Percentiles rank a stretch among this genome's conserved stretches.
Evolutionary conservation across 768 basidiomycete species (phyloP).

Genomic region (Macrolepiota fuliginosa): DNA sequence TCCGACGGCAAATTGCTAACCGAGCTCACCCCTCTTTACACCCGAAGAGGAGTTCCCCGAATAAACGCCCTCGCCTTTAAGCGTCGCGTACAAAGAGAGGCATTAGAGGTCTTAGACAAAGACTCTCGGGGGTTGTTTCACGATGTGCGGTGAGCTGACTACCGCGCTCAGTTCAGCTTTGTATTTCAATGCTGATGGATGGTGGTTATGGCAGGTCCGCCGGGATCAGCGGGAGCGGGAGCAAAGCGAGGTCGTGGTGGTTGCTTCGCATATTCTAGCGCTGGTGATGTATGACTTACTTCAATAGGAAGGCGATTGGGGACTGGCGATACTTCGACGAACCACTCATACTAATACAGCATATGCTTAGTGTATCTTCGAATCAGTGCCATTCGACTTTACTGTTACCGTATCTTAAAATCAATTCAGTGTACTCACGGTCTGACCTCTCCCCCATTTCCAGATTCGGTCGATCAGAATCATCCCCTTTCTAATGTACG

Average conservation of each 20-base stretch:
- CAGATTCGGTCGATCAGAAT: background rate
- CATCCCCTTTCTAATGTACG: background rate
- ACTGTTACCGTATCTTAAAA: background rate
- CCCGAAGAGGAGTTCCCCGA: background rate
- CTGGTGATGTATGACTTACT: background rate
- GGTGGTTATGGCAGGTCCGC: background rate
- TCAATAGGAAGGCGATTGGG: background rate
- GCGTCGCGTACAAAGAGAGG: background rate
- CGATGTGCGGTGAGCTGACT: background rate
- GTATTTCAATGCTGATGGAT: background rate
- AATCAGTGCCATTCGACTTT: too few species aligned
- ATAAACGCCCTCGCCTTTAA: background rate
- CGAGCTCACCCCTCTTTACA: background rate
- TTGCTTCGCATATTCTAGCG: constrained; percentile 2
- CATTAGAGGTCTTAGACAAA: background rate
- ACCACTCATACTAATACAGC: background rate
- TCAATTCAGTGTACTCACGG: background rate
- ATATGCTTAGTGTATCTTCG: background rate
- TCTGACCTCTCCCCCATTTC: background rate
- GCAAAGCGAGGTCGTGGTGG: background rate
- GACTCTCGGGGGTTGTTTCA: background rate
- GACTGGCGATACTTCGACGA: background rate
- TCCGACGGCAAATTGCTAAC: background rate
- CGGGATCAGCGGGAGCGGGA: background rate
- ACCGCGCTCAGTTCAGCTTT: background rate